Conservation (phyloP, 495 filamentous ascomycete genomes). For the Geoglossum glabrum region DNA sequence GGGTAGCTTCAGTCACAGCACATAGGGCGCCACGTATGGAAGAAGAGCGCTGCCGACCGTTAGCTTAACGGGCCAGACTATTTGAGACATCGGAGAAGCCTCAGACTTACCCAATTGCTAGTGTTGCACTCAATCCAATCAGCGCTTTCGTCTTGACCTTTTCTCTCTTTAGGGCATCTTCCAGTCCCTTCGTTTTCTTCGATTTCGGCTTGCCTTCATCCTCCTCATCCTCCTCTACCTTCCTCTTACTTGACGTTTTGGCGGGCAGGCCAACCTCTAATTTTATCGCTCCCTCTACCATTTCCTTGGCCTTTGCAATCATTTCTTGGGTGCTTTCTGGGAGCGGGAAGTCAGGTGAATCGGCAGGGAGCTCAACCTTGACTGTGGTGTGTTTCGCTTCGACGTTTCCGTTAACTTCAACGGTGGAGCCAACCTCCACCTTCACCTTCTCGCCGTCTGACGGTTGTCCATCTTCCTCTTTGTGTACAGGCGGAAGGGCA, state of each 20-base stretch:
- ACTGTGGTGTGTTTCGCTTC: conserved; percentile 58
- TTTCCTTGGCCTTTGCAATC: conserved; percentile 68
- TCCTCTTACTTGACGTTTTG: conserved; percentile 49
- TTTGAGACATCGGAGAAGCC: background rate
- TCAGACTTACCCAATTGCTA: conserved; percentile 67
- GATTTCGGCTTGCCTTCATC: conserved; percentile 29
- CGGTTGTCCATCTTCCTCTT: conserved; percentile 16
- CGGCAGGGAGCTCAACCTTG: conserved; percentile 53
- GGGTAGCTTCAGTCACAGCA: background rate
- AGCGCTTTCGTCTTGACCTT: conserved; percentile 64
- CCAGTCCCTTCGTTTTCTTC: conserved; percentile 58
- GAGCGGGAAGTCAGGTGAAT: conserved; percentile 44
- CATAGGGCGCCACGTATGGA: background rate
- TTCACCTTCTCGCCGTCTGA: conserved; percentile 35
- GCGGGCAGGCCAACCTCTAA: conserved; percentile 23
- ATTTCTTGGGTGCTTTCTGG: conserved; percentile 58
- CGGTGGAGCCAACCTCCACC: conserved; percentile 41
- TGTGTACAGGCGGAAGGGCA: background rate
- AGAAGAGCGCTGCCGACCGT: background rate
- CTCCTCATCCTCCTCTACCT: conserved; percentile 51
- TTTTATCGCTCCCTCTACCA: conserved; percentile 66
- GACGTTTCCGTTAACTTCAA: conserved; percentile 33
- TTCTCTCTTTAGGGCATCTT: conserved; percentile 61
- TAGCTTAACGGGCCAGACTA: background rate
- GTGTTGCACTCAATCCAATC: conserved; percentile 62